These are phyloP conservation scores for Linanthus parryae DNA, from an alignment of 148 eudicot species.

Conservation along the genomic window DNA sequence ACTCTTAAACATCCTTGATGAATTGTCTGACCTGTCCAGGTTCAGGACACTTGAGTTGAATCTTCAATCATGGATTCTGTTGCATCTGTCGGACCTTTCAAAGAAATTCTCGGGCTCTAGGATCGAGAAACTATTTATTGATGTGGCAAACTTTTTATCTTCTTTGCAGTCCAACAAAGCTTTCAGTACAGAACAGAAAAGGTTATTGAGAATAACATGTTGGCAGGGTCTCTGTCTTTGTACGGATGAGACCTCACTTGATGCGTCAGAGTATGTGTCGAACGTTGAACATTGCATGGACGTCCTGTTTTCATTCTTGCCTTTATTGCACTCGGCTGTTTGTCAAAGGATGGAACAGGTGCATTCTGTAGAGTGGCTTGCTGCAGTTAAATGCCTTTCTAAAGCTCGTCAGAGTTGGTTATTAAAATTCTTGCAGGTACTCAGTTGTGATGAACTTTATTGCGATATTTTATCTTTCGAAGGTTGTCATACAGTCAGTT, in stretches of 20 bases:
- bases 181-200: constrained; percentile 32
- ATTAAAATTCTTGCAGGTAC: constrained; percentile 61
- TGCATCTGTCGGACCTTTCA: constrained; percentile 52
- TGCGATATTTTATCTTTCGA: too few species aligned
- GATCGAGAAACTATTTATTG: constrained; percentile 60
- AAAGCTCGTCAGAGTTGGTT: constrained; percentile 71
- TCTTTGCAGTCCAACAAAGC: constrained; percentile 34
- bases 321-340: constrained; percentile 25
- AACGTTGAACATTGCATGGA: constrained; percentile 72
- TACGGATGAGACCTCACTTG: constrained; percentile 35
- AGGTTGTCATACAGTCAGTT: too few species aligned
- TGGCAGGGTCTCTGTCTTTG: constrained; percentile 71
- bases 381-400: constrained; percentile 60
- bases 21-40: constrained; percentile 65
- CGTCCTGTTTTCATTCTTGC: constrained; percentile 56
- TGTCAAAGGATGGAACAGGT: constrained; percentile 17
- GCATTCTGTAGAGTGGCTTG: constrained; percentile 52
- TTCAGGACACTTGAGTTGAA: constrained; percentile 62
- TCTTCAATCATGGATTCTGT: constrained; percentile 57
- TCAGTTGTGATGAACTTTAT: too few species aligned
- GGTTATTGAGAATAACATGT: constrained; percentile 49
- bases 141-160: constrained; percentile 46
- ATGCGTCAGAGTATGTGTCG: constrained; percentile 34
- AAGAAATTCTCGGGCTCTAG: constrained; percentile 72
- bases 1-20: constrained; percentile 73